Evolutionary conservation across 2,329 filamentous ascomycete genomes (phyloP), one percentile per base, ranked within the genome.

Genomic region (Eutypella sp.): DNA sequence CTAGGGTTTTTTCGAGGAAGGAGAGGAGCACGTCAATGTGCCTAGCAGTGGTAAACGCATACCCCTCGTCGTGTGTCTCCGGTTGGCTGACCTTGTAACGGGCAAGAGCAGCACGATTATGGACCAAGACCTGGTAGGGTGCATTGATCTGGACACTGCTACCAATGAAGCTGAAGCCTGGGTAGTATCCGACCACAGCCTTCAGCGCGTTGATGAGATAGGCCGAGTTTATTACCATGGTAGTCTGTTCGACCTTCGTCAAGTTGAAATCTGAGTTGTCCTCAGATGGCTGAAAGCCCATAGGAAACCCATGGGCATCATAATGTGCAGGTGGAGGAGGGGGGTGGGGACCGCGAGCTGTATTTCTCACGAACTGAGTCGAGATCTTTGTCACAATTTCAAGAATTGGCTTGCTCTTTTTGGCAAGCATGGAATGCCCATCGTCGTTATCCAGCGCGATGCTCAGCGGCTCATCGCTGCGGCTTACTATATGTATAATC

Each of bases 141-240:
- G 68, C 67, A 16, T 62, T 61, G 49, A 78, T 63, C 22, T 53
- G 57, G 44, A 72, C 59, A n/a, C 46, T 57, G 6, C 67, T 63
- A 34, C 56, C 66, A 1, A 62, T 55, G 41, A 73, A 64, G 36
- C 60, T 62, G 46, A 67, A 62, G 33, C 64, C 62, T 3, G 73
- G 73, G 50, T 76, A 76, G 51, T 75, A 77, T 20, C 60, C 63
- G 6, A 78, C 66, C 5, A 76, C 67, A 11, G 74, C 72, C 23
- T 61, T 64, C 4, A 79, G 62, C 1, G 73, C 73, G 40, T 73
- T 68, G 51, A 71, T 66, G 24, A 79, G 65, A 46, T 73, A 59
- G 24, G 57, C 47, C 2, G 73, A 76, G 50, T 72, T 62, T 38
- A 76, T 70, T 3, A 66, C 41, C 70, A 76, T 74, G 44, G 59